A percentile compares a stretch with the other conserved stretches of the same genome.
These are phyloP conservation scores for Myrica gale DNA, from an alignment of 306 rosid species.

Conservation along the genomic window DNA sequence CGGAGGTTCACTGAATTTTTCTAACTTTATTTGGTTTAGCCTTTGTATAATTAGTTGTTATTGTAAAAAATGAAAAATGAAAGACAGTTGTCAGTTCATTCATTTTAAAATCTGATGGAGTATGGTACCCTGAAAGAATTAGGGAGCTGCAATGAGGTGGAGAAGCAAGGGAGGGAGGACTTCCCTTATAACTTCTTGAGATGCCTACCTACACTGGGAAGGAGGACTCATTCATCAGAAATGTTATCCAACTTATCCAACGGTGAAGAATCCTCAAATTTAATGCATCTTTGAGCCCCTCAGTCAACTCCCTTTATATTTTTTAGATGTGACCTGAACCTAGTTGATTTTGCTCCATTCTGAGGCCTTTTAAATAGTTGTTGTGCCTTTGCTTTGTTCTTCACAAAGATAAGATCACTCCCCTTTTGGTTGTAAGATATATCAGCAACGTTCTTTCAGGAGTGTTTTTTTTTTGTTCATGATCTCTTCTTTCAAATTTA, in stretches of 20 bases:
- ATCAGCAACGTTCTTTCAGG: not conserved
- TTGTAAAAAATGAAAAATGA: no score
- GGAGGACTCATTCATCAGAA: not conserved
- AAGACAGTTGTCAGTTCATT: no score
- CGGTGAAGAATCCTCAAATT: conserved; percentile 2
- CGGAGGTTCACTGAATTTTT: no score
- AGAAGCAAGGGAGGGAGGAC: no score
- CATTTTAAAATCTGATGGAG: no score
- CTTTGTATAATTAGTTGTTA: no score
- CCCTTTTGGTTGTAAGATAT: not conserved
- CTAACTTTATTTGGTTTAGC: no score
- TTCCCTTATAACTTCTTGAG: no score
- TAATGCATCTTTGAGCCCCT: not conserved
- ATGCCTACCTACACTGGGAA: not conserved
- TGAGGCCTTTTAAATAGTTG: not conserved
- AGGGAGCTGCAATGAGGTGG: no score
- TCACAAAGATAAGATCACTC: not conserved
- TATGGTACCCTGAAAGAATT: no score
- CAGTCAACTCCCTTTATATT: not conserved
- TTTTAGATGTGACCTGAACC: not conserved
- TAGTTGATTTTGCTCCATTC: not conserved
- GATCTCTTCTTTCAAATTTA: no score
- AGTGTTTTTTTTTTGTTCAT: not conserved
- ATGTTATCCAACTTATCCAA: not conserved
- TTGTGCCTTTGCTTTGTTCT: no score